Conservation (phyloP, 1,139 yeast species). For the Suhomyces bribrorum region DNA sequence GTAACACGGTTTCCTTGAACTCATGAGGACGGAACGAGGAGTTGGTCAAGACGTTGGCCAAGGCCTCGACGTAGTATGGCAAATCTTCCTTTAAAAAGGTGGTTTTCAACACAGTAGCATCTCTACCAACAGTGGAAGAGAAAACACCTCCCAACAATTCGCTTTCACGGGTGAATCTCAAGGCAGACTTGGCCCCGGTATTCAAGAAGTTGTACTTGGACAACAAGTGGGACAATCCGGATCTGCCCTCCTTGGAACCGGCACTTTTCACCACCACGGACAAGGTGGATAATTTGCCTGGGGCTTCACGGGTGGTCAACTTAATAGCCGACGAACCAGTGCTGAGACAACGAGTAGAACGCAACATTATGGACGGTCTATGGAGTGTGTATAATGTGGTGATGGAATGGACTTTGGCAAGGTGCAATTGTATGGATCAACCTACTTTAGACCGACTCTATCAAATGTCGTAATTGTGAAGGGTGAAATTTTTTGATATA, state of each 20-base stretch:
- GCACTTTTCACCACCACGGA: conserved; percentile 77
- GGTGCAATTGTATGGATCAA: conserved; percentile 9
- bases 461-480: conserved; percentile 6
- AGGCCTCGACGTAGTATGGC: conserved; percentile 87
- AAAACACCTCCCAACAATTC: conserved; percentile 91
- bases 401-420: conserved; percentile 11
- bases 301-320: conserved; percentile 47
- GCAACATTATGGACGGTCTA: conserved; percentile 7
- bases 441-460: conserved; percentile 8
- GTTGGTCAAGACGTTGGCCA: conserved; percentile 74
- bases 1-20: conserved; percentile 76
- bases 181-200: conserved; percentile 81
- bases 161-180: conserved; percentile 91
- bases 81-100: conserved; percentile 83
- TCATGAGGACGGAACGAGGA: conserved; percentile 83
- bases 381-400: background rate
- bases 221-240: conserved; percentile 85
- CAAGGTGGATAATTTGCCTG: conserved; percentile 65
- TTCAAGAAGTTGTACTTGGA: conserved; percentile 84
- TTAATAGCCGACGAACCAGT: conserved; percentile 42
- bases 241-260: conserved; percentile 80
- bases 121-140: conserved; percentile 74
- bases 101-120: conserved; percentile 75
- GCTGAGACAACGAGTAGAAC: conserved; percentile 46
- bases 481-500: conserved; percentile 10